Conservation (phyloP, 306 rosid species). For the Carpinus viminea region DNA sequence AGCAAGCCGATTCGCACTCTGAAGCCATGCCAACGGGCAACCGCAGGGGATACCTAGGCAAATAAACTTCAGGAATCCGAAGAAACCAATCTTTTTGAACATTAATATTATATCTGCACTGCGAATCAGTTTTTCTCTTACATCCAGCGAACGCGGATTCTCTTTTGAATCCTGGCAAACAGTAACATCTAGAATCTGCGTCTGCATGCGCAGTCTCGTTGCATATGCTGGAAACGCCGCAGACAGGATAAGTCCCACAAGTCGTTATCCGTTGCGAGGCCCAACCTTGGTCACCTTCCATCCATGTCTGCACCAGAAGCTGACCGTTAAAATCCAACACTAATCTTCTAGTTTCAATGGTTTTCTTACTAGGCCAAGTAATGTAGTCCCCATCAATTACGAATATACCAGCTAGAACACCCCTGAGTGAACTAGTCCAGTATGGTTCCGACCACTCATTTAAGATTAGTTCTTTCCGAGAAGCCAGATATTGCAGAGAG, state of each 20-base stretch:
- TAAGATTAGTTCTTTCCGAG: background rate
- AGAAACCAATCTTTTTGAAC: background rate
- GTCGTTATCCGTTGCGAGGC: background rate
- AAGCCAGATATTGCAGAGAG: background rate
- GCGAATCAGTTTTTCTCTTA: background rate
- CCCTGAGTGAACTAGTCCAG: background rate
- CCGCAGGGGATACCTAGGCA: background rate
- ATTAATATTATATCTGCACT: background rate
- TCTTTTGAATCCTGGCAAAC: background rate
- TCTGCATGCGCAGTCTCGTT: background rate
- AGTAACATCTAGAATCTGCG: background rate
- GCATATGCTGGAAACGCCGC: conserved; percentile 1
- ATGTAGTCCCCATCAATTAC: background rate
- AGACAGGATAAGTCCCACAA: too few relatives aligned
- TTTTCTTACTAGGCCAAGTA: background rate
- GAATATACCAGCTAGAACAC: background rate
- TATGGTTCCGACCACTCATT: background rate
- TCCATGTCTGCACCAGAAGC: background rate
- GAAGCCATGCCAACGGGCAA: background rate
- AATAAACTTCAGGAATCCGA: background rate
- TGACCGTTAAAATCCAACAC: background rate
- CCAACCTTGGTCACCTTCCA: background rate
- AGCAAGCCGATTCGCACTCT: conserved; percentile 12
- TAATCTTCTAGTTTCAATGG: background rate
- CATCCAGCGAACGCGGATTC: background rate